These are phyloP conservation scores for Eurotiales sp. DNA, from an alignment of 2,329 filamentous ascomycete species.

Conservation along the genomic window DNA sequence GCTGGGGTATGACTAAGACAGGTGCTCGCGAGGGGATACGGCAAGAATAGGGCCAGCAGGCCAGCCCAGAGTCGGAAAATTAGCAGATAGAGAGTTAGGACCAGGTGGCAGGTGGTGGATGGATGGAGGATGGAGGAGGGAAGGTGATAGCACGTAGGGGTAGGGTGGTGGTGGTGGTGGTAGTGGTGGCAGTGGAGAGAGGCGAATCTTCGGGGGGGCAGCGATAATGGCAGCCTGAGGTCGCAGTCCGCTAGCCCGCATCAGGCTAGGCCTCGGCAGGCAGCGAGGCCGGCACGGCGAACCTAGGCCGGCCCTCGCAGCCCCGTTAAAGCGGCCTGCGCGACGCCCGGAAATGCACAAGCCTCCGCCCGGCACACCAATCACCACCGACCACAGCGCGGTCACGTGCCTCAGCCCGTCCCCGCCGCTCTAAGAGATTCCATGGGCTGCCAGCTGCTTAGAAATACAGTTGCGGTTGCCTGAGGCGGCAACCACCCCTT, in stretches of 20 bases:
- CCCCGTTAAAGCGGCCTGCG: not conserved
- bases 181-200: not conserved
- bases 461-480: not conserved
- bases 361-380: not conserved
- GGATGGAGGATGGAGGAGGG: not conserved
- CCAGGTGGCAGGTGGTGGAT: not conserved
- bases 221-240: not conserved
- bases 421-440: not conserved
- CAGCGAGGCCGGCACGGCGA: not conserved
- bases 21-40: not conserved
- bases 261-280: not conserved
- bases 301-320: not conserved
- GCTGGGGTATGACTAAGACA: not conserved
- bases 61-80: no score
- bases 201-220: not conserved
- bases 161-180: not conserved
- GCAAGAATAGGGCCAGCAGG: not conserved
- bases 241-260: not conserved
- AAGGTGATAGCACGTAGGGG: no score
- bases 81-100: not conserved
- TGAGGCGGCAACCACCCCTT: not conserved
- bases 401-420: not conserved
- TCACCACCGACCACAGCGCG: not conserved
- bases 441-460: constrained; percentile 2
- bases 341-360: not conserved